Percentiles rank a stretch among this genome's conserved stretches.
These are phyloP conservation scores for Teratosphaeriaceae sp. DNA, from an alignment of 2,329 filamentous ascomycete genomes.

Conservation along the genomic window DNA sequence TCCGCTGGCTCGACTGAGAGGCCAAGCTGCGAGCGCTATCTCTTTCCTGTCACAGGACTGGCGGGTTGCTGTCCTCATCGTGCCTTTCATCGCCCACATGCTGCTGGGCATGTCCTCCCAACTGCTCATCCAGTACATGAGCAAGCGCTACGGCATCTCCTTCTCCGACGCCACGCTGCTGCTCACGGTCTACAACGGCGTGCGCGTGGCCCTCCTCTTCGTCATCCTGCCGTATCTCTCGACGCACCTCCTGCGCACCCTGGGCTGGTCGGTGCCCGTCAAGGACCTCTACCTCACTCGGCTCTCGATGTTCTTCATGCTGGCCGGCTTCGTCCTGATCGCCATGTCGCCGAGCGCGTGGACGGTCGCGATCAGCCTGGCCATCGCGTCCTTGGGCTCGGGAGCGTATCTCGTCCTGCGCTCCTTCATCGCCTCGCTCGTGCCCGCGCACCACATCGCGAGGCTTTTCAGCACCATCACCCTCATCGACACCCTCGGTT, in stretches of 20 bases:
- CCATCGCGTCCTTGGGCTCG: conserved; percentile 41
- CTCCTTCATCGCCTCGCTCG: conserved; percentile 47
- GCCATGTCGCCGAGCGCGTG: conserved; percentile 25
- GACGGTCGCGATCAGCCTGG: conserved; percentile 31
- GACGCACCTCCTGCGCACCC: conserved; percentile 13
- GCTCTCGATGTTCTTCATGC: conserved; percentile 20
- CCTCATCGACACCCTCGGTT: conserved; percentile 44
- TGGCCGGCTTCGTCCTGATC: conserved; percentile 24
- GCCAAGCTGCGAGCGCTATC: conserved; percentile 16
- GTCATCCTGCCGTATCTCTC: conserved; percentile 25
- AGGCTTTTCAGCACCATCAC: conserved; percentile 49
- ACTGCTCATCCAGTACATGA: conserved; percentile 48
- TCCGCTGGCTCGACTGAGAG: conserved; percentile 3
- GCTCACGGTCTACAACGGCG: conserved; percentile 23
- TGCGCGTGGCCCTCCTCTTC: conserved; percentile 27
- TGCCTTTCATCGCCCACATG: conserved; percentile 24
- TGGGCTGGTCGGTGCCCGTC: conserved; percentile 17
- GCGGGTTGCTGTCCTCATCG: conserved; percentile 25
- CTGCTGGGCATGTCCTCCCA: conserved; percentile 21
- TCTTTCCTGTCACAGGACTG: conserved; percentile 26
- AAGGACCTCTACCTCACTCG: conserved; percentile 29
- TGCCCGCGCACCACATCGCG: conserved; percentile 49
- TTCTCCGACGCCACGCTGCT: conserved; percentile 31
- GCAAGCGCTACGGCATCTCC: conserved; percentile 45
- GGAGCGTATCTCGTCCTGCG: conserved; percentile 42